Conservation (phyloP, 306 rosid species). For the Clitoria ternatea region DNA sequence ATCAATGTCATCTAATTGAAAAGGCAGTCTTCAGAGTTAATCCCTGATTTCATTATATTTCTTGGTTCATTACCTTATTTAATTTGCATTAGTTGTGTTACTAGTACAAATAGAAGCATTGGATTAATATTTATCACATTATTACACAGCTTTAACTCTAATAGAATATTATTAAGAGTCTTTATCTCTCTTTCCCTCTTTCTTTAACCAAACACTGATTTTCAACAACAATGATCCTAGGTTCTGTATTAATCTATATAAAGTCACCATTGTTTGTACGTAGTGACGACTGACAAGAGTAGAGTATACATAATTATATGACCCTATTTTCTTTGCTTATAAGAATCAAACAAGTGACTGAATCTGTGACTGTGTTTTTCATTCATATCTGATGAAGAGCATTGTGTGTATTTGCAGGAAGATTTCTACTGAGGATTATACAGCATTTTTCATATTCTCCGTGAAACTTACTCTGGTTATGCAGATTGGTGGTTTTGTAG, state of each 20-base stretch:
- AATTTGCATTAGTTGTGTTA: background rate
- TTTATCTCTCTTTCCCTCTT: background rate
- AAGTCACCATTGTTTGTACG: background rate
- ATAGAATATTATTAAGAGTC: background rate
- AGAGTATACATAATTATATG: background rate
- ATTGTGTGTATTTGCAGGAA: constrained; percentile 55
- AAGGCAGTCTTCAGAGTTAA: background rate
- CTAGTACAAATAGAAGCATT: background rate
- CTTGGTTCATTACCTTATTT: background rate
- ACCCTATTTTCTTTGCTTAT: background rate
- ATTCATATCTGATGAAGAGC: constrained; percentile 22
- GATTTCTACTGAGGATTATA: constrained; percentile 47
- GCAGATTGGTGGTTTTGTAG: constrained; percentile 68
- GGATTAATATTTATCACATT: background rate
- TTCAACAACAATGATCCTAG: background rate
- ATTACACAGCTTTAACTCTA: background rate
- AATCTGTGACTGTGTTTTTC: background rate
- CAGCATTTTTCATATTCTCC: constrained; percentile 55
- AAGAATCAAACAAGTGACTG: constrained; percentile 6
- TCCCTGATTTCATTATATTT: background rate
- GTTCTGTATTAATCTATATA: background rate
- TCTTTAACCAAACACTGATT: background rate
- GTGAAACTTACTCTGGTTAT: constrained; percentile 79
- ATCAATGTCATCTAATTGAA: background rate
- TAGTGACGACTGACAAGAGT: background rate